Evolutionary conservation across 768 basidiomycete genomes (phyloP).

Genomic region (Mycena amicta): DNA sequence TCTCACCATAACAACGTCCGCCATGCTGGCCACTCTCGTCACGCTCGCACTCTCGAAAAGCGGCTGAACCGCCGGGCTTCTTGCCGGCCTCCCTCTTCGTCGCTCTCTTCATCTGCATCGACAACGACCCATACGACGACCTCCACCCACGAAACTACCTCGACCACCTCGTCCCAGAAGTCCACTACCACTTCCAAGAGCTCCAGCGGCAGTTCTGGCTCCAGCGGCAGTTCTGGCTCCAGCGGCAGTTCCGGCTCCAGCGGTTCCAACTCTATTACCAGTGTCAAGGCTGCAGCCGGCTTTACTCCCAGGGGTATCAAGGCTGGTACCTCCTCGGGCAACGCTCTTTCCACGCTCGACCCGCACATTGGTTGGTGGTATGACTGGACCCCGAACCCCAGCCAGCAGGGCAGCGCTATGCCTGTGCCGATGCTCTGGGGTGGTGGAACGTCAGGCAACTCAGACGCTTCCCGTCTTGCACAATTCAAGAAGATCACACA

Average conservation of each 20-base stretch:
- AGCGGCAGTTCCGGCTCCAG: not conserved
- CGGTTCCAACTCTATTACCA: slow-evolving; percentile 1
- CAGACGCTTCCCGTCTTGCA: slow-evolving; percentile 41
- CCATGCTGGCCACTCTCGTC: slow-evolving; percentile 8
- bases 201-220: not conserved
- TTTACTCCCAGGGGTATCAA: slow-evolving; percentile 47
- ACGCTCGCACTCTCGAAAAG: not conserved
- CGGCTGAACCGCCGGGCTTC: slow-evolving; percentile 1
- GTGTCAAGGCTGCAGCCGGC: slow-evolving; percentile 19
- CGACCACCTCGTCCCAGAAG: slow-evolving; percentile 3
- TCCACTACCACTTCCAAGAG: not conserved
- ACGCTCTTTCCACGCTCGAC: slow-evolving; percentile 41
- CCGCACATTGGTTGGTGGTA: slow-evolving; percentile 45
- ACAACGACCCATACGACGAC: not conserved
- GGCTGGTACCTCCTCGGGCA: slow-evolving; percentile 49
- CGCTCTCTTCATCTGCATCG: not conserved
- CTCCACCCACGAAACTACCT: not conserved
- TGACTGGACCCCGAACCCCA: slow-evolving; percentile 42
- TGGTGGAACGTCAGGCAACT: slow-evolving; percentile 39
- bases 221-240: not conserved
- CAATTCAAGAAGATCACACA: slow-evolving; percentile 38
- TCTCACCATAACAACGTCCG: not conserved
- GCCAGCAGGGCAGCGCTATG: slow-evolving; percentile 40
- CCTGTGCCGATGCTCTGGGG: slow-evolving; percentile 52
- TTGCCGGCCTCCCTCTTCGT: slow-evolving; percentile 11